These are phyloP conservation scores for Eucalyptus fibrosa DNA, from an alignment of 345 rosid species.

Conservation along the genomic window DNA sequence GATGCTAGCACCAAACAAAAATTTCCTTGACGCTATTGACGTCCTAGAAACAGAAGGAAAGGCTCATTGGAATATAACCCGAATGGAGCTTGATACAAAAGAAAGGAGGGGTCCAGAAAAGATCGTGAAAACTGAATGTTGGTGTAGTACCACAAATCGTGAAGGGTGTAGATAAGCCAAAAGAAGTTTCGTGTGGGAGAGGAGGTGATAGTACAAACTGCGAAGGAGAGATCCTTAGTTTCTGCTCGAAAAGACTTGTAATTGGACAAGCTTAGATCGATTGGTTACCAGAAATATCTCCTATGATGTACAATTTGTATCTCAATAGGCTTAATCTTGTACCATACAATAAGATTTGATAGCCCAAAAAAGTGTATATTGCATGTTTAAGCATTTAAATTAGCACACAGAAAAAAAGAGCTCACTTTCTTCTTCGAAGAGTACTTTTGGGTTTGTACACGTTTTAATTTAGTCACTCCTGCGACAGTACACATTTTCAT, in stretches of 20 bases:
- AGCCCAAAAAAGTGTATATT: background rate
- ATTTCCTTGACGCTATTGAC: background rate
- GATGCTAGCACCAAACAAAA: background rate
- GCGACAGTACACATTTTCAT: background rate
- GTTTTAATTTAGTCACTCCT: background rate
- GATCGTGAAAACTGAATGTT: background rate
- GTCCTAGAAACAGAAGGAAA: background rate
- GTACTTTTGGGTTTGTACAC: background rate
- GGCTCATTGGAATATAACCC: background rate
- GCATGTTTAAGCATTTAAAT: background rate
- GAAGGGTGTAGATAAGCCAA: background rate
- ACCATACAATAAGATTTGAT: background rate
- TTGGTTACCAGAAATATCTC: background rate
- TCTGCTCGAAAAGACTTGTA: background rate
- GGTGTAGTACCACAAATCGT: background rate
- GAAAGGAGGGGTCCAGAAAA: background rate
- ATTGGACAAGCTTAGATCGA: background rate
- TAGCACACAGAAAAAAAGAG: background rate
- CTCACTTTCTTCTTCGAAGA: background rate
- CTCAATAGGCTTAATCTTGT: background rate
- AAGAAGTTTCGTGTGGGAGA: background rate
- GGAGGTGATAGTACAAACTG: background rate
- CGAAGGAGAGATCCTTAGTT: background rate
- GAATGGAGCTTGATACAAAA: background rate
- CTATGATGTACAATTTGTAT: background rate